Percentiles rank a stretch among this genome's conserved stretches.
These are phyloP conservation scores for Aspergillus cavernicola DNA, from an alignment of 495 filamentous ascomycete genomes.

Conservation along the genomic window DNA sequence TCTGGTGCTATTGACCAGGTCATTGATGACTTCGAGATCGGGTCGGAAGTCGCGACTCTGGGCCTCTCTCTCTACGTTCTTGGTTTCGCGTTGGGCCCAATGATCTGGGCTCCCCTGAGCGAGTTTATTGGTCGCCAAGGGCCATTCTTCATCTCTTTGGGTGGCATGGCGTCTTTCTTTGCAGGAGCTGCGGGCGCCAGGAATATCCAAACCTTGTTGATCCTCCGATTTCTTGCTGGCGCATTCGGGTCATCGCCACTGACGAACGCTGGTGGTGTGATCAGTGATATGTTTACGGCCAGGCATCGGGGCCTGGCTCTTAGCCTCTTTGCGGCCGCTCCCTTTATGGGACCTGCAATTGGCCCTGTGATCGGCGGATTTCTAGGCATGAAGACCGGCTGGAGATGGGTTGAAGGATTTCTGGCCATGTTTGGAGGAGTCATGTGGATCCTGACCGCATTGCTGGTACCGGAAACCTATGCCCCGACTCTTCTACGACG, in stretches of 20 bases:
- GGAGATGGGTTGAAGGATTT: conserved; percentile 65
- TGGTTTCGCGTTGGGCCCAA: conserved; percentile 64
- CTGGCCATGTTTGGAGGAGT: conserved; percentile 48
- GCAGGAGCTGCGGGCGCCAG: conserved; percentile 58
- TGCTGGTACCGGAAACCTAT: conserved; percentile 65
- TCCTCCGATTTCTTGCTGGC: conserved; percentile 75
- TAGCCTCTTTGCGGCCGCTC: conserved; percentile 60
- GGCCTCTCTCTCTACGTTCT: conserved; percentile 72
- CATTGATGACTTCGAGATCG: conserved; percentile 52
- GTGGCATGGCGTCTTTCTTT: conserved; percentile 65
- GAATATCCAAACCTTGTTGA: conserved; percentile 61
- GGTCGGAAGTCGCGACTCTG: conserved; percentile 57
- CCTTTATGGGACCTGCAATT: conserved; percentile 54
- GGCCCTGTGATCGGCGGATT: conserved; percentile 62
- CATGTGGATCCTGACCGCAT: too few species aligned
- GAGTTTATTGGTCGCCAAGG: conserved; percentile 72
- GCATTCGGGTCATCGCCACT: too few species aligned
- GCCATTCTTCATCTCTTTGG: conserved; percentile 61
- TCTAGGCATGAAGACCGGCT: conserved; percentile 54
- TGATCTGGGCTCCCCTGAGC: conserved; percentile 62
- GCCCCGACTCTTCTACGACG: conserved; percentile 54
- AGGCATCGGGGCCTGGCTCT: conserved; percentile 60
- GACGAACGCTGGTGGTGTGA: too few species aligned
- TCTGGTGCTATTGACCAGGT: conserved; percentile 64
- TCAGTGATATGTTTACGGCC: conserved; percentile 68